Base-by-base conservation (phyloP, 352 stramenopile species). In the Thalassiosira allenii region DNA sequence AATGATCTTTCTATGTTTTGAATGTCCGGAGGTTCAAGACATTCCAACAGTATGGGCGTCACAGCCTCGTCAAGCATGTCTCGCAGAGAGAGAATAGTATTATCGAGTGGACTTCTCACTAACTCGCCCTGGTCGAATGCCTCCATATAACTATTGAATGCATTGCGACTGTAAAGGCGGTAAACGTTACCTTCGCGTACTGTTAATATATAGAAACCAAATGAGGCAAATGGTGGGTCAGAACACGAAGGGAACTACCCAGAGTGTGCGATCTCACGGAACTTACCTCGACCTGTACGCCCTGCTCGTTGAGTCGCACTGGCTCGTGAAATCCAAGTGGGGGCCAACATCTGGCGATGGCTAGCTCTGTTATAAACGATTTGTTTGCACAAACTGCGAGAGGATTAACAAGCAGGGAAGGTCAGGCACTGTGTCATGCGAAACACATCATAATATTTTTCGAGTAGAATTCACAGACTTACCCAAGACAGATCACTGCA, bases 241-340 rank as follows among this genome's bases (percentile, higher is more conserved):
- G n/a, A n/a, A n/a, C n/a, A n/a, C n/a, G n/a, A n/a, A n/a, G n/a
- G n/a, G n/a, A n/a, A n/a, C n/a, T n/a, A n/a, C n/a, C n/a, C n/a
- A n/a, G n/a, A n/a, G n/a, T n/a, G n/a, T n/a, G n/a, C n/a, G n/a
- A n/a, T n/a, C n/a, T n/a, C n/a, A 49, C 44, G 23, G 23, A 63
- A 57, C 51, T 65, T 22, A 75, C 52, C 61, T n/a, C 85, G 37
- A 40, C 79, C 90, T 40, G 91, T 95, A n/a, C 90, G 75, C 30
- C 88, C 90, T n/a, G 88, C 89, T 17, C 91, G 37, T 64, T 95
- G 92, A 5, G 93, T 94, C 2, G 95, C 95, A 52, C 93, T 98
- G 9, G 96, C 96, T 52, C 89, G 92, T 17, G 96, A 98, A 72
- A 98, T 98, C 97, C 97, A 99, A n/a, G 73, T 80, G 0, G 89